These are phyloP conservation scores for Dimocarpus longan DNA, from an alignment of 345 rosid species.

Conservation along the genomic window DNA sequence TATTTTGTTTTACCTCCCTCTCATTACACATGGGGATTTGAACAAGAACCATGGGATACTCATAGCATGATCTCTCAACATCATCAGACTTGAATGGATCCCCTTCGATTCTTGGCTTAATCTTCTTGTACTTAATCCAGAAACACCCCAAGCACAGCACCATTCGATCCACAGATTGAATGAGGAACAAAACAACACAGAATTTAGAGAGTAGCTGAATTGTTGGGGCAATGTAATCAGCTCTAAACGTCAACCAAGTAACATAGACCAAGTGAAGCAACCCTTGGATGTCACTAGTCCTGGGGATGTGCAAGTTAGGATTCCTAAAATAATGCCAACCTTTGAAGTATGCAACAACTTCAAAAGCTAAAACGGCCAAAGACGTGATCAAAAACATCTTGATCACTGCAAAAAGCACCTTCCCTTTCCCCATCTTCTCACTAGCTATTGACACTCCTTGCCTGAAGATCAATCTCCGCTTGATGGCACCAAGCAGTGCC, in stretches of 20 bases:
- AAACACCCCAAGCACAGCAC: conserved; percentile 74
- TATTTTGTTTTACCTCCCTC: conserved; percentile 53
- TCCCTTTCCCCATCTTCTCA: conserved; percentile 67
- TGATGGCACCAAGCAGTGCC: conserved; percentile 77
- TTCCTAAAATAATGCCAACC: conserved; percentile 80
- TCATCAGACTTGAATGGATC: conserved; percentile 58
- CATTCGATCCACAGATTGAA: conserved; percentile 79
- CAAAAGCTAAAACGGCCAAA: conserved; percentile 57
- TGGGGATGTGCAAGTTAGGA: conserved; percentile 63
- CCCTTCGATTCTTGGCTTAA: conserved; percentile 58
- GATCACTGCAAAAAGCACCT: conserved; percentile 57
- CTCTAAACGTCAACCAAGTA: conserved; percentile 61
- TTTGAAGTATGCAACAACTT: conserved; percentile 66
- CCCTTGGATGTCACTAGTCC: conserved; percentile 63
- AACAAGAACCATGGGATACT: conserved; percentile 84
- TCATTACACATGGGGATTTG: conserved; percentile 92
- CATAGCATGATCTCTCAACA: conserved; percentile 51
- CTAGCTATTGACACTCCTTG: conserved; percentile 57
- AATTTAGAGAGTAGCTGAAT: conserved; percentile 65
- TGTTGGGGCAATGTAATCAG: conserved; percentile 67
- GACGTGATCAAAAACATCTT: conserved; percentile 55
- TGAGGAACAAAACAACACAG: conserved; percentile 68
- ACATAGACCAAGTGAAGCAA: conserved; percentile 61
- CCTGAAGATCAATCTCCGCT: conserved; percentile 64
- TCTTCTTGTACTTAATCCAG: conserved; percentile 78